Evolutionary conservation across 2,329 filamentous ascomycete genomes (phyloP).

Genomic region (Claviceps sp.): DNA sequence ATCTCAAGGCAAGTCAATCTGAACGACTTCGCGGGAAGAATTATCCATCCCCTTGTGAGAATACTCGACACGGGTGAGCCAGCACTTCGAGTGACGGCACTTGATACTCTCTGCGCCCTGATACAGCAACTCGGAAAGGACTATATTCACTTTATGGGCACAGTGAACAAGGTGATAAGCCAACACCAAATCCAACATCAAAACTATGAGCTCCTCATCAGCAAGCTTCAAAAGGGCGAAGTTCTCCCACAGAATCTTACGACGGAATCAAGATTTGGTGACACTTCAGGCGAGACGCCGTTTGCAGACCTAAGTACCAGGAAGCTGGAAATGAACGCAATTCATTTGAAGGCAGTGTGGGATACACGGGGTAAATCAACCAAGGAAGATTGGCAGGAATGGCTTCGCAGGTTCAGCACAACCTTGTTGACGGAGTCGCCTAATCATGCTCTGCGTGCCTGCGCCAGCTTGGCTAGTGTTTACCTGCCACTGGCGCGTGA

Average conservation of each 20-base stretch:
- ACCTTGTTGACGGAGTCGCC: slow-evolving; percentile 91
- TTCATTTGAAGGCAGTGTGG: slow-evolving; percentile 95
- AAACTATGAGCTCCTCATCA: slow-evolving; percentile 85
- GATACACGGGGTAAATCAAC: slow-evolving; percentile 94
- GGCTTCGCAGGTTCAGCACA: slow-evolving; percentile 92
- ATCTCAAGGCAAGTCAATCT: slow-evolving; percentile 94
- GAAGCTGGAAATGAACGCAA: slow-evolving; percentile 93
- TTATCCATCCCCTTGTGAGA: slow-evolving; percentile 83
- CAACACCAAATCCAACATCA: slow-evolving; percentile 72
- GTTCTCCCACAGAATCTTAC: slow-evolving; percentile 89
- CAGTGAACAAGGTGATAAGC: slow-evolving; percentile 76
- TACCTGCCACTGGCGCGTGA: slow-evolving; percentile 86
- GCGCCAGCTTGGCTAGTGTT: slow-evolving; percentile 77
- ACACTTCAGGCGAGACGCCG: slow-evolving; percentile 65
- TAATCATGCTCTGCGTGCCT: slow-evolving; percentile 86
- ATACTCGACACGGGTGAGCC: slow-evolving; percentile 64
- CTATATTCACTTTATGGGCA: slow-evolving; percentile 85
- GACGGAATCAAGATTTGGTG: slow-evolving; percentile 67
- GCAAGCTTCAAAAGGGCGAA: slow-evolving; percentile 88
- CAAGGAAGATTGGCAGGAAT: slow-evolving; percentile 98
- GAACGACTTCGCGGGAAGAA: slow-evolving; percentile 90
- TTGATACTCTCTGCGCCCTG: slow-evolving; percentile 88
- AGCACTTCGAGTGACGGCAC: slow-evolving; percentile 61
- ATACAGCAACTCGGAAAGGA: slow-evolving; percentile 95
- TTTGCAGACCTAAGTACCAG: slow-evolving; percentile 79